These are phyloP conservation scores for Ascoidea asiatica DNA, from an alignment of 805 yeast species.

Conservation along the genomic window DNA sequence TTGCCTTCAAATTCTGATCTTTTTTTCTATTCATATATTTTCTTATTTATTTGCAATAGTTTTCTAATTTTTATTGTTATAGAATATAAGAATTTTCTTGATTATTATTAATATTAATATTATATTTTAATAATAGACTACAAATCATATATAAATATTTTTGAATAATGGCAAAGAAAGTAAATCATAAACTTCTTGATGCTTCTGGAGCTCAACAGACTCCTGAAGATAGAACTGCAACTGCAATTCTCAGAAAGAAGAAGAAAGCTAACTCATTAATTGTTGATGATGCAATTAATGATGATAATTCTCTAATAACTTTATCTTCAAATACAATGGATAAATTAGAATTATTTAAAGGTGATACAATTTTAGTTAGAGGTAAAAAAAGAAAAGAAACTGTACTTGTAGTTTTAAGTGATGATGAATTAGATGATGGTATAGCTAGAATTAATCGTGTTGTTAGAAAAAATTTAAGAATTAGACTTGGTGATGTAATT, in stretches of 20 bases:
- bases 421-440: background rate
- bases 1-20: no score
- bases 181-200: slow-evolving; percentile 15
- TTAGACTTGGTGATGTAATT: background rate
- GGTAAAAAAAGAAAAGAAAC: background rate
- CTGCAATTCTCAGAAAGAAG: background rate
- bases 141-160: no score
- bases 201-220: slow-evolving; percentile 22
- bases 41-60: no score
- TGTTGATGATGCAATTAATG: background rate
- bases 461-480: background rate
- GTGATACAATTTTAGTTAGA: background rate
- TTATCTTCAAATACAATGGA: background rate
- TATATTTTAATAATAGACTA: no score
- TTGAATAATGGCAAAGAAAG: slow-evolving; percentile 4
- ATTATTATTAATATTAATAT: no score
- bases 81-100: no score
- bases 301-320: background rate
- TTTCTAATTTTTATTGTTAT: no score
- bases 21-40: no score
- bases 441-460: background rate
- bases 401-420: no score
- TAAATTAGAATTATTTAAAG: background rate
- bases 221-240: slow-evolving; percentile 18
- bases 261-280: background rate